Evolutionary conservation across 768 basidiomycete genomes (phyloP), one percentile per base, ranked within the genome.

Genomic region (Xanthoconium purpureum): DNA sequence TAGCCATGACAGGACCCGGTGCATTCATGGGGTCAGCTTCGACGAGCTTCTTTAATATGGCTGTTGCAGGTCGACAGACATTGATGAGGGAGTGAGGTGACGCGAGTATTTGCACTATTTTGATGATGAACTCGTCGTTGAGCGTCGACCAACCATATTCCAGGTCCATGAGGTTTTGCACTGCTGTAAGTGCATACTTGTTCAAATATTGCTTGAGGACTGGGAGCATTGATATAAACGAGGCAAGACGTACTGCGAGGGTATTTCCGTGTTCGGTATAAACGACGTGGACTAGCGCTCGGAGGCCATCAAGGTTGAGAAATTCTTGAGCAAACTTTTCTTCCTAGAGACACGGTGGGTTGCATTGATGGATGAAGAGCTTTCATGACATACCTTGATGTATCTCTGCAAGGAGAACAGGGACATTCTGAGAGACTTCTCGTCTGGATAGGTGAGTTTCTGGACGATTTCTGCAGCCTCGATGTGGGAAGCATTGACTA

Each of bases 111-210:
- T 86, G 82, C 15, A 92, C 91, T 49, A 94, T 81, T 69, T 82
- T 81, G 63, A 84, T 78, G 51, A 94, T 89, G 71, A 96, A 94
- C 8, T 71, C 70, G 50, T 84, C 78, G 58, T 84, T 83, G 6
- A 95, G 79, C n/a, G 75, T 76, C 2, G 82, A 78, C 91, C 90
- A 94, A 44, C 91, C 92, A 58, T 88, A 84, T 46, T 91, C 86
- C 24, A 89, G 76, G 60, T 94, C 91, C 88, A 95, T 90, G 30
- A 94, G 70, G 66, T 91, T 90, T 72, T 94, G 90, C 82, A 94
- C 84, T 3, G 88, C 86, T 5, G 86, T 83, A 37, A 96, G 77
- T 10, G 91, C 90, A 60, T 94, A 94, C 91, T 94, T 54, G 60
- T 42, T 17, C 44, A 46, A 47, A 45, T 40, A 45, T 44, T 37